Percentiles rank a stretch among this genome's conserved stretches.
phyloP scores from a whole-genome alignment of 129 eudicot genomes.

The Artemisia annua region DNA sequence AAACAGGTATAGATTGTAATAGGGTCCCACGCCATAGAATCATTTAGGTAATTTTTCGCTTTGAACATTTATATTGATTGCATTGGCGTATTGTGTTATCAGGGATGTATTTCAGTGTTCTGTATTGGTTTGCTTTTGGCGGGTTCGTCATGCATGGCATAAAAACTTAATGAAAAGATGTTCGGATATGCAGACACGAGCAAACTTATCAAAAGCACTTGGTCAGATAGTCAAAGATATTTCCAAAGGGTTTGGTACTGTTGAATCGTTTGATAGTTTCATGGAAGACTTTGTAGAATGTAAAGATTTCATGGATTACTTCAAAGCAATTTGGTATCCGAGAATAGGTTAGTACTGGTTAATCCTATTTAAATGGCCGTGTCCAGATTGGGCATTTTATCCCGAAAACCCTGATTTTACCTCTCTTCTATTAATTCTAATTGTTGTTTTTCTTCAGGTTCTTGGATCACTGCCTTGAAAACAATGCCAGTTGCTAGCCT shows the following conservation, averaged over 20 bases:
- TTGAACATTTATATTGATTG: too few species aligned
- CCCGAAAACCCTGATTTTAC: not conserved
- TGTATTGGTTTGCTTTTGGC: constrained; percentile 76
- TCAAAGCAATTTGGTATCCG: constrained; percentile 83
- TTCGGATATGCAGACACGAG: constrained; percentile 50
- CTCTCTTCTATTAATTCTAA: not conserved
- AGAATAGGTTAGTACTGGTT: constrained; percentile 49
- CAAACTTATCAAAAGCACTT: constrained; percentile 49
- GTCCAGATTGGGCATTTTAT: not conserved
- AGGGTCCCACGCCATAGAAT: too few species aligned
- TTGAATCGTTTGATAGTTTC: constrained; percentile 46
- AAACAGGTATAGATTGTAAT: too few species aligned
- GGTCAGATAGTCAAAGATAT: constrained; percentile 60
- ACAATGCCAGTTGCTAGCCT: constrained; percentile 76
- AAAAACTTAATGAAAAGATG: constrained; percentile 72
- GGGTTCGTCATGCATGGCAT: constrained; percentile 94
- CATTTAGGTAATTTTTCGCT: too few species aligned
- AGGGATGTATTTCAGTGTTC: constrained; percentile 41
- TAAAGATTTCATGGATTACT: constrained; percentile 70
- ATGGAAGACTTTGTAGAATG: constrained; percentile 59
- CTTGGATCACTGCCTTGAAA: constrained; percentile 52
- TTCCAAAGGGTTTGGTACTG: constrained; percentile 53
- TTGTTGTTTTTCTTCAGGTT: constrained; percentile 36
- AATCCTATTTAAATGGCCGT: too few species aligned
- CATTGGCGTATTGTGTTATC: constrained; percentile 1